phyloP scores from a whole-genome alignment of 2,329 filamentous ascomycete species.

The Monascus ruber region DNA sequence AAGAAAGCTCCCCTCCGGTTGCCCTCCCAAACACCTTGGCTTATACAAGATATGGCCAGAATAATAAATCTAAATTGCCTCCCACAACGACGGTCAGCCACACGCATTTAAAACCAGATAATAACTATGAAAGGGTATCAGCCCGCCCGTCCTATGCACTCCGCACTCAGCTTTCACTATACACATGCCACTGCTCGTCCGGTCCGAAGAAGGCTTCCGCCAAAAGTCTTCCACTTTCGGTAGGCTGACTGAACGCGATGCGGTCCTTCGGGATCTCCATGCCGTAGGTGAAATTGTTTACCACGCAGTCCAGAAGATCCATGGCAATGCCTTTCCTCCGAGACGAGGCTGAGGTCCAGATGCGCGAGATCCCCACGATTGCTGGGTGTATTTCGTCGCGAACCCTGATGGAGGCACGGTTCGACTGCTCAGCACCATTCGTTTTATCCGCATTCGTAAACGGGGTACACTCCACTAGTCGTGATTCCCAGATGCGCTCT shows the following conservation, averaged over 20 bases:
- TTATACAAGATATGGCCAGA: constrained; percentile 7
- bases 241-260: constrained; percentile 57
- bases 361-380: constrained; percentile 51
- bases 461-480: constrained; percentile 33
- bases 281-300: constrained; percentile 45
- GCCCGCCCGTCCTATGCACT: constrained; percentile 7
- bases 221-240: constrained; percentile 47
- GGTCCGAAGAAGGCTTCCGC: constrained; percentile 48
- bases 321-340: constrained; percentile 48
- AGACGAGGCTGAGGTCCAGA: constrained; percentile 51
- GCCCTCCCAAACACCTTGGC: constrained; percentile 9
- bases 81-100: background rate
- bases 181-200: constrained; percentile 49
- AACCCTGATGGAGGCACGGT: constrained; percentile 35
- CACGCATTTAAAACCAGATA: too few relatives aligned
- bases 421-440: constrained; percentile 6
- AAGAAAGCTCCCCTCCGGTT: too few relatives aligned
- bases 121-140: constrained; percentile 13
- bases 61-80: constrained; percentile 2
- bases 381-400: constrained; percentile 34
- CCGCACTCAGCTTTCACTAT: constrained; percentile 33
- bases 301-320: constrained; percentile 45
- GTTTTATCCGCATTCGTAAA: constrained; percentile 4
- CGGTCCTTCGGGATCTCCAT: constrained; percentile 43
- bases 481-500: constrained; percentile 49